phyloP scores from a whole-genome alignment of 2,329 filamentous ascomycete genomes.

The Epichloe amarillans region DNA sequence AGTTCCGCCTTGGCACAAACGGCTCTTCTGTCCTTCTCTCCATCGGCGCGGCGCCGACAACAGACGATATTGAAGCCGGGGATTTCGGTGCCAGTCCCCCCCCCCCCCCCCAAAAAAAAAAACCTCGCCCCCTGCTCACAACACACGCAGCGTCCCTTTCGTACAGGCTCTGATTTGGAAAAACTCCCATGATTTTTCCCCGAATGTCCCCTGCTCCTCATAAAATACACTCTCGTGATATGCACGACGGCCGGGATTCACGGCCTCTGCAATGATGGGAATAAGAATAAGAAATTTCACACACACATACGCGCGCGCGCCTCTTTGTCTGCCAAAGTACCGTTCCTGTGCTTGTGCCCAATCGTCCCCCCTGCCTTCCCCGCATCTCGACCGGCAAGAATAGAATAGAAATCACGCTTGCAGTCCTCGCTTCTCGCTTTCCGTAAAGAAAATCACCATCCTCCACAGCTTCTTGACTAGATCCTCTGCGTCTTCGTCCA shows the following conservation, averaged over 20 bases:
- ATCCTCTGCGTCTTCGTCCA: slow-evolving; percentile 90
- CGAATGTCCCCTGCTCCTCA: not conserved
- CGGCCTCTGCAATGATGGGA: not conserved
- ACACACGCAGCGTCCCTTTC: not conserved
- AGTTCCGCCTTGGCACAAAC: not conserved
- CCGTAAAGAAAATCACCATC: slow-evolving; percentile 96
- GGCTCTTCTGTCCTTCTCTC: not conserved
- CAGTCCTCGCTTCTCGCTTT: slow-evolving; percentile 81
- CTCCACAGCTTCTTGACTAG: slow-evolving; percentile 96
- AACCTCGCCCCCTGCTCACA: not conserved
- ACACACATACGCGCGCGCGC: not conserved
- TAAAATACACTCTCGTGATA: not conserved
- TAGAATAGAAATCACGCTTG: slow-evolving; percentile 29
- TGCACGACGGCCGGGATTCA: not conserved
- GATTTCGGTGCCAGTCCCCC: too few species aligned
- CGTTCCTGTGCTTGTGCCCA: too few species aligned
- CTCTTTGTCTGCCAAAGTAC: not conserved
- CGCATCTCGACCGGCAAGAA: not conserved
- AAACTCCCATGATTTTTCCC: not conserved
- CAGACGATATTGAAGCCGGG: not conserved
- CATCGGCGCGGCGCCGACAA: not conserved
- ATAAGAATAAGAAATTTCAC: not conserved
- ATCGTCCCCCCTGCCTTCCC: not conserved
- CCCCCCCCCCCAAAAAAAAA: too few species aligned
- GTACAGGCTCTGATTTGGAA: not conserved